Conservation (phyloP, 2,329 filamentous ascomycete genomes). For the Calonectria pseudoturangicola region DNA sequence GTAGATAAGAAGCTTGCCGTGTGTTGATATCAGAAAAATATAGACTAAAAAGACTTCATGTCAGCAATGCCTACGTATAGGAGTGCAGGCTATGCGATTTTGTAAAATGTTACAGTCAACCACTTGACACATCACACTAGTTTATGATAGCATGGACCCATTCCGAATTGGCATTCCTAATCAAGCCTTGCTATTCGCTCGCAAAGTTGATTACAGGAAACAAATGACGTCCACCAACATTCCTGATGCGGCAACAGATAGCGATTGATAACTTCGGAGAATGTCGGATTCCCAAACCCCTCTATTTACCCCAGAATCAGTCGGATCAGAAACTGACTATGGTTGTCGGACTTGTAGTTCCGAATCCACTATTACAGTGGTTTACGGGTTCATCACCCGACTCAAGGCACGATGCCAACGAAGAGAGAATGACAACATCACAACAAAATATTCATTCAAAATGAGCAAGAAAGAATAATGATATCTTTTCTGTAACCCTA, state of each 20-base stretch:
- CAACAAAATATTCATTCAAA: constrained; percentile 48
- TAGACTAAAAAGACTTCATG: too few species aligned
- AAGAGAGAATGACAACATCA: constrained; percentile 27
- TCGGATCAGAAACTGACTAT: background rate
- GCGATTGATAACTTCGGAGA: constrained; percentile 3
- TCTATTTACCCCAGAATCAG: background rate
- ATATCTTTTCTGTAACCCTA: constrained; percentile 44
- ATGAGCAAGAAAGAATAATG: constrained; percentile 47
- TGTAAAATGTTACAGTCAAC: constrained; percentile 23
- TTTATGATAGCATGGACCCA: constrained; percentile 18
- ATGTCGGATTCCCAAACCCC: constrained; percentile 4
- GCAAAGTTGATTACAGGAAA: background rate
- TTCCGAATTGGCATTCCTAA: background rate
- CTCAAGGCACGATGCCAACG: background rate
- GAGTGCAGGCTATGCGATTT: background rate
- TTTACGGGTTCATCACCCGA: background rate
- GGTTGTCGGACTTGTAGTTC: background rate
- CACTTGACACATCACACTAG: constrained; percentile 26
- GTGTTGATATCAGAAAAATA: too few species aligned
- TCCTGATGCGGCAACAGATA: constrained; percentile 8
- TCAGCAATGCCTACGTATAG: too few species aligned
- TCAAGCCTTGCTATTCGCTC: background rate
- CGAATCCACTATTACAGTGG: background rate
- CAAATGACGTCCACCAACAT: constrained; percentile 11
- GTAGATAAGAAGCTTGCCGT: too few species aligned